A percentile compares a stretch with the other conserved stretches of the same genome.
Evolutionary conservation across 805 yeast genomes (phyloP).

Genomic region (Saturnispora galanensis): DNA sequence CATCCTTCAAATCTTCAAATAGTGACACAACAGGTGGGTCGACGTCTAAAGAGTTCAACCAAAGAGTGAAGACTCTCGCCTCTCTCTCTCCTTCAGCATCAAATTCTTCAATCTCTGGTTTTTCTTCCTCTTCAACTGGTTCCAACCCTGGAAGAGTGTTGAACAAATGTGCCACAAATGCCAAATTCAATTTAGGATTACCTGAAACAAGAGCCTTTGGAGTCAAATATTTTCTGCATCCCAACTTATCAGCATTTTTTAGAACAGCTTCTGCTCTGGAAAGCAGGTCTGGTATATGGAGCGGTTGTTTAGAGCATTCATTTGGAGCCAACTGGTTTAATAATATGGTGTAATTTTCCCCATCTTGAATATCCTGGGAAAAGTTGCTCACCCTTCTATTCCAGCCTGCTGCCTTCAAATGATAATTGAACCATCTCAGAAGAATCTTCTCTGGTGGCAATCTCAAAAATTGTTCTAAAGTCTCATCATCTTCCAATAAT

Average conservation of each 20-base stretch:
- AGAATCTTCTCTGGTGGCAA: conserved; percentile 96
- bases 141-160: conserved; percentile 96
- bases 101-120: conserved; percentile 91
- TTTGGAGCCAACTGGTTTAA: conserved; percentile 83
- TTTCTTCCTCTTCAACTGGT: conserved; percentile 85
- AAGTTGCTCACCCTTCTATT: conserved; percentile 78
- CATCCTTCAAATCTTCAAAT: conserved; percentile 93
- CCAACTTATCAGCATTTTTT: conserved; percentile 79
- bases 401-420: conserved; percentile 87
- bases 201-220: conserved; percentile 91
- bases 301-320: conserved; percentile 70
- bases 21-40: conserved; percentile 87
- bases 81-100: conserved; percentile 99
- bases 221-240: conserved; percentile 88
- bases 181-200: conserved; percentile 91
- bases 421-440: conserved; percentile 95
- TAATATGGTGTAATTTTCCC: conserved; percentile 88
- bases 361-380: conserved; percentile 81
- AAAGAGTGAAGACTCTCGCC: conserved; percentile 94
- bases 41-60: conserved; percentile 95
- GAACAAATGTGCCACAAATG: conserved; percentile 94
- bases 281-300: conserved; percentile 64
- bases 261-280: conserved; percentile 83
- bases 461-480: conserved; percentile 91
- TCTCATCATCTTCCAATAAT: conserved; percentile 90